These are phyloP conservation scores for Penicillium sp. DNA, from an alignment of 2,329 filamentous ascomycete species.

Conservation along the genomic window DNA sequence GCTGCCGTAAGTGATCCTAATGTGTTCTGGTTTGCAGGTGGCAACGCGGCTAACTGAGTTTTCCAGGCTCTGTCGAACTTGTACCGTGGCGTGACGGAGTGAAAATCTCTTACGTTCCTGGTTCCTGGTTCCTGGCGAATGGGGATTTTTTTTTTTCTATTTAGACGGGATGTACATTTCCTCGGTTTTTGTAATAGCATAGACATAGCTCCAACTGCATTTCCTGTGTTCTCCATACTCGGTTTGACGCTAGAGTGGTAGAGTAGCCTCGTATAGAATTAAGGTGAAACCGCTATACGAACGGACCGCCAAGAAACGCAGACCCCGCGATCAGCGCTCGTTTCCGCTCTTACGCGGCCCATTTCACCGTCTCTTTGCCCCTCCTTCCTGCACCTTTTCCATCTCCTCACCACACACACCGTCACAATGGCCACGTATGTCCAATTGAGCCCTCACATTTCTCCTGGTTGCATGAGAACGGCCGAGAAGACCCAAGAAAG, in stretches of 20 bases:
- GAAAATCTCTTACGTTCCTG: slow-evolving; percentile 15
- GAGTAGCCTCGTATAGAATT: slow-evolving; percentile 1
- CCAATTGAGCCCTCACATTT: neutral
- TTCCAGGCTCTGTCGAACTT: slow-evolving; percentile 14
- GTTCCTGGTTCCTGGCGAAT: slow-evolving; percentile 22
- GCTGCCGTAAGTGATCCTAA: slow-evolving; percentile 63
- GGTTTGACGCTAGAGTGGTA: neutral
- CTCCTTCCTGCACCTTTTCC: slow-evolving; percentile 3
- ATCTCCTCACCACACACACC: slow-evolving; percentile 1
- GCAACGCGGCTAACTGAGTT: slow-evolving; percentile 2
- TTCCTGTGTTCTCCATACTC: no score
- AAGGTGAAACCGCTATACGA: neutral
- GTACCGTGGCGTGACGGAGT: slow-evolving; percentile 20
- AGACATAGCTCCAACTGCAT: neutral
- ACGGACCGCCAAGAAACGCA: slow-evolving; percentile 3
- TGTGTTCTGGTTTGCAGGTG: neutral
- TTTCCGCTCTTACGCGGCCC: slow-evolving; percentile 20
- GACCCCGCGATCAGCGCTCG: slow-evolving; percentile 26
- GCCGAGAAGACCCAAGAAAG: neutral
- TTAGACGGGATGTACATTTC: neutral
- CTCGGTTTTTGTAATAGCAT: neutral
- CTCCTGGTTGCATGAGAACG: neutral
- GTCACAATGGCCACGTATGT: slow-evolving; percentile 40
- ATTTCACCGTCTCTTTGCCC: slow-evolving; percentile 14
- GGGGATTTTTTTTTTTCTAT: neutral